phyloP scores from a whole-genome alignment of 139 green algal genomes.

The Closterium sp. region DNA sequence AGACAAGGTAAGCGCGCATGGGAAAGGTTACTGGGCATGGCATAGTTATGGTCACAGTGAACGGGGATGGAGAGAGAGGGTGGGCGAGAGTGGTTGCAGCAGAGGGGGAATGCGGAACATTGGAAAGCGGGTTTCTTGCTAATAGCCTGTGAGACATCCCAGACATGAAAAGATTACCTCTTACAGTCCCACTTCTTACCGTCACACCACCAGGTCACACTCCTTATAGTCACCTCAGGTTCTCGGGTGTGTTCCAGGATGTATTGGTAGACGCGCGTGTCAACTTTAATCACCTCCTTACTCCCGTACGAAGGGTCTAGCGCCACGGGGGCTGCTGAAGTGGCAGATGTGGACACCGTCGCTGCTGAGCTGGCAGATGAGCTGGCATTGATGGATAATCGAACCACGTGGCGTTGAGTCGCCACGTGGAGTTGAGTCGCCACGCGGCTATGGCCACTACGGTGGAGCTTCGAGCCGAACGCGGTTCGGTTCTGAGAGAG shows the following conservation, averaged over 20 bases:
- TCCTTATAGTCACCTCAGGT: slow-evolving; percentile 6
- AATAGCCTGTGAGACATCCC: not conserved
- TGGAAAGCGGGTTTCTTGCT: too few relatives aligned
- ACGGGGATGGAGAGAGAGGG: too few relatives aligned
- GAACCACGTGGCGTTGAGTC: not conserved
- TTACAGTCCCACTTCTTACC: not conserved
- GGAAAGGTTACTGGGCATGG: not conserved
- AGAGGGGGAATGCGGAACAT: not conserved
- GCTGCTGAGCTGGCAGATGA: not conserved
- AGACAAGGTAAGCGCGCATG: too few relatives aligned
- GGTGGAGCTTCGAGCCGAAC: not conserved
- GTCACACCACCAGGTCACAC: too few relatives aligned
- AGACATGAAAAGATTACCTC: not conserved
- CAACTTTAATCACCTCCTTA: slow-evolving; percentile 20
- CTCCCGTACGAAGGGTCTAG: slow-evolving; percentile 4
- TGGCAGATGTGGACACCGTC: not conserved
- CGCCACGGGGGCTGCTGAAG: not conserved
- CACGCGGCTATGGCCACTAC: not conserved
- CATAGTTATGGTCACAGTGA: not conserved
- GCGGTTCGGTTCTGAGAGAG: not conserved
- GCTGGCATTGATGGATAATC: not conserved
- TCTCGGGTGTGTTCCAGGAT: slow-evolving; percentile 39
- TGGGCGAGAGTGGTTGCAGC: not conserved
- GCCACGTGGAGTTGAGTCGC: not conserved
- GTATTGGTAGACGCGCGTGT: slow-evolving; percentile 21